phyloP scores from a whole-genome alignment of 208 protist genomes.

The Wallacemonas collosoma region DNA sequence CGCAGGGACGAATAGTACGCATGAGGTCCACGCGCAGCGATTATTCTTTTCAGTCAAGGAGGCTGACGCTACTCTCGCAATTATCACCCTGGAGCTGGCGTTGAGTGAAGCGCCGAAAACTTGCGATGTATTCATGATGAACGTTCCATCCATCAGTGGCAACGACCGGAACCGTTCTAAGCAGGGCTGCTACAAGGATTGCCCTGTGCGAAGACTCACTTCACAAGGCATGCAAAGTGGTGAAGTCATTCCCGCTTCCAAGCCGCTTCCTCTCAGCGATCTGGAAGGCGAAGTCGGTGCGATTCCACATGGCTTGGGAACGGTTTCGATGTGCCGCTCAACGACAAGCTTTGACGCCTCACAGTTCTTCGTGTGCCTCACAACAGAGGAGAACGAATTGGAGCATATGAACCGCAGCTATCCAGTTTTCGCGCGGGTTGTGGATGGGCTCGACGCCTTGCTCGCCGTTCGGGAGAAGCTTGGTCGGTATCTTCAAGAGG shows the following conservation, averaged over 20 bases:
- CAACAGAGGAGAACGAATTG: slow-evolving; percentile 52
- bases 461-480: slow-evolving; percentile 38
- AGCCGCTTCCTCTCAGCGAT: slow-evolving; percentile 43
- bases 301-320: slow-evolving; percentile 49
- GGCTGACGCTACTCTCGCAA: not conserved
- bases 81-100: slow-evolving; percentile 10
- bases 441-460: slow-evolving; percentile 55
- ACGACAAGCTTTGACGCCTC: slow-evolving; percentile 57
- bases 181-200: slow-evolving; percentile 57
- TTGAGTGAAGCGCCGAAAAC: slow-evolving; percentile 54
- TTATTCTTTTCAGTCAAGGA: slow-evolving; percentile 9
- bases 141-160: slow-evolving; percentile 28
- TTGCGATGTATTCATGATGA: slow-evolving; percentile 73
- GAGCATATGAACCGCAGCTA: slow-evolving; percentile 76
- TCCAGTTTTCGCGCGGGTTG: slow-evolving; percentile 70
- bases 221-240: slow-evolving; percentile 75
- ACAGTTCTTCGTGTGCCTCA: slow-evolving; percentile 86
- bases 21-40: slow-evolving; percentile 12
- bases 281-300: slow-evolving; percentile 68
- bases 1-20: not conserved
- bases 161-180: slow-evolving; percentile 62
- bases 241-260: slow-evolving; percentile 41
- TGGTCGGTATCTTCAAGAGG: slow-evolving; percentile 41
- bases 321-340: slow-evolving; percentile 71
- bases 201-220: slow-evolving; percentile 61